Base-by-base conservation (phyloP, 2,329 filamentous ascomycete genomes). In the Aaosphaeria pasadenensis region DNA sequence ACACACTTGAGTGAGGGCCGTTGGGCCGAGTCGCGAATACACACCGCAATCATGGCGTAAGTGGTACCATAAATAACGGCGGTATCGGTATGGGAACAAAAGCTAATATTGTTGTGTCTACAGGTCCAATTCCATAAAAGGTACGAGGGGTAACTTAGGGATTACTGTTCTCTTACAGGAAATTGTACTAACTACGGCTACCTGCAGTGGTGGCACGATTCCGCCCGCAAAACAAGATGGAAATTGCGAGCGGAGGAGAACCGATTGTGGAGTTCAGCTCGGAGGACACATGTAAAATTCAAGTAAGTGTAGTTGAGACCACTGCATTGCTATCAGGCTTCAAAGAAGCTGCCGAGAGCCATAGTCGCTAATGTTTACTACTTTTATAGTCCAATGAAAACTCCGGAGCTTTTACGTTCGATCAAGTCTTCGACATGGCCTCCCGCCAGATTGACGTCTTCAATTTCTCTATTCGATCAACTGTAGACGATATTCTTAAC, bases 401-500 rank as follows among this genome's bases (percentile, higher is more conserved):
- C 53, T 77, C 86, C 58, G 90, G 90, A 50, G 80, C 85, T 70
- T 73, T 97, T 72, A 99, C 94, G 54, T 99, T 97, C 73, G 94
- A 99, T 72, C 88, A 92, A 54, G 90, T 99, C 58, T 99, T 99
- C 77, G 90, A 89, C 70, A 97, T 96, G 89, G 79, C 81, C 72
- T 94, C 89, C 65, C 84, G 84, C 64, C 94, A 99, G 74, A 79
- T 83, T 66, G 91, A 97, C 74, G 91, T 99, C 64, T 99, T 99
- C 77, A 89, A 97, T 74, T 99, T 94, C 77, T 97, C 94, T 39
- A 97, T 99, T 72, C 86, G 88, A 56, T 84, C 89, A 29, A 97
- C 94, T 17, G 94, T 99, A 59, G 92, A 97, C 76, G 94, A 97
- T 71, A 96, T 99, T 59, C 81, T 99, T 57, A 96, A 97, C 74